Conservation (phyloP, 805 yeast species). For the Starmerella etchellsii region DNA sequence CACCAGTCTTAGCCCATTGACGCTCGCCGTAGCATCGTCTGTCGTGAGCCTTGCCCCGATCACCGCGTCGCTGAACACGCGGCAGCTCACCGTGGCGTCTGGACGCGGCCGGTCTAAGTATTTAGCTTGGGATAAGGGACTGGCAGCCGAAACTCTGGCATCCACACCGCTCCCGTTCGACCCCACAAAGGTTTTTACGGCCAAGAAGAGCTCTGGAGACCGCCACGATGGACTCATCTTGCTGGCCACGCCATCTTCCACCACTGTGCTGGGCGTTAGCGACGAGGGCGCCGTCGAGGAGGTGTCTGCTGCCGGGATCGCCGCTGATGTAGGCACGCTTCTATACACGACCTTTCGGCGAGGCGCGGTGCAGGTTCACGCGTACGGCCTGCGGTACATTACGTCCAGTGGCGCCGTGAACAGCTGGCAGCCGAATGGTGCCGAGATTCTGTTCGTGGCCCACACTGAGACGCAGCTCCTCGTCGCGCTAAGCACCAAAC, state of each 20-base stretch:
- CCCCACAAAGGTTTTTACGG: conserved; percentile 53
- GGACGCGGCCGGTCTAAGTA: neutral
- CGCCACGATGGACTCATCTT: conserved; percentile 50
- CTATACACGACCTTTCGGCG: conserved; percentile 56
- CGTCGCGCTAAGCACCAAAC: conserved; percentile 58
- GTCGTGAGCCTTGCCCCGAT: conserved; percentile 5
- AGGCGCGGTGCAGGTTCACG: conserved; percentile 60
- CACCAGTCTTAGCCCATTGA: conserved; percentile 41
- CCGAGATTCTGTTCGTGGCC: conserved; percentile 45
- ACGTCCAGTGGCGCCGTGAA: conserved; percentile 24
- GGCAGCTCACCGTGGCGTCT: neutral
- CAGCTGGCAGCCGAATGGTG: conserved; percentile 75
- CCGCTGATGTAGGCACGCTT: conserved; percentile 45
- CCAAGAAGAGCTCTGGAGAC: conserved; percentile 36
- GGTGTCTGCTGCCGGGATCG: conserved; percentile 52
- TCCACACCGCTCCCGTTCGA: conserved; percentile 55
- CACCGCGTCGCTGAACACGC: conserved; percentile 1
- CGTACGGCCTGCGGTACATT: conserved; percentile 55
- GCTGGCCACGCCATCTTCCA: conserved; percentile 49
- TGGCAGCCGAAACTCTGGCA: conserved; percentile 42
- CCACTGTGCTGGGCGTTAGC: conserved; percentile 64
- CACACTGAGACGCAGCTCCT: conserved; percentile 57
- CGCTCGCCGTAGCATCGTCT: neutral
- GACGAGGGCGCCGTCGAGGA: conserved; percentile 56
- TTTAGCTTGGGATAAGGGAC: neutral